Evolutionary conservation across 2,329 filamentous ascomycete species (phyloP).

Genomic region (Tolypocladium amazonense): DNA sequence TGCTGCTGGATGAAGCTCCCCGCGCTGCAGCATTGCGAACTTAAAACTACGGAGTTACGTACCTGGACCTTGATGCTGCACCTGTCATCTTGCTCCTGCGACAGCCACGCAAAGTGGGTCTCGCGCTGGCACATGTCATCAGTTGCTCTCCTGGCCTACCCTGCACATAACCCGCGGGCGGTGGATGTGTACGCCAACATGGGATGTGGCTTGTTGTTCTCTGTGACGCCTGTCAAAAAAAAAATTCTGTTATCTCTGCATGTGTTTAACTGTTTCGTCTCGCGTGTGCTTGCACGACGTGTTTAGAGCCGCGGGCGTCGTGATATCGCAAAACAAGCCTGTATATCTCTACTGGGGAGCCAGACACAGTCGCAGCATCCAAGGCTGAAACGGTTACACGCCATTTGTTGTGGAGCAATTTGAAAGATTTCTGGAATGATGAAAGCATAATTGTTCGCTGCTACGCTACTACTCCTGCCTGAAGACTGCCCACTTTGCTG

Average conservation of each 20-base stretch:
- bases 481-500: neutral
- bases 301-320: neutral
- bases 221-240: neutral
- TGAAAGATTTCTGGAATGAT: neutral
- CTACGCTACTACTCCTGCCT: neutral
- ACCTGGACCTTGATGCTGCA: neutral
- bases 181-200: neutral
- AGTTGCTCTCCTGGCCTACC: neutral
- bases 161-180: neutral
- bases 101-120: neutral
- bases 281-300: neutral
- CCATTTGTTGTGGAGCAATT: neutral
- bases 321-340: no score
- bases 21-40: neutral
- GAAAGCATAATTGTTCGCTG: neutral
- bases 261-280: no score
- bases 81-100: neutral
- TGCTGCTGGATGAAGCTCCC: neutral
- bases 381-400: neutral
- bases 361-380: neutral
- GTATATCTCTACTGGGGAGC: neutral
- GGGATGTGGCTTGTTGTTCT: neutral
- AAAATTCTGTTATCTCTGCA: neutral
- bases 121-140: neutral
- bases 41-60: neutral